Base-by-base conservation (phyloP, 257 asterid genomes). In the Euphrasia confusa region DNA sequence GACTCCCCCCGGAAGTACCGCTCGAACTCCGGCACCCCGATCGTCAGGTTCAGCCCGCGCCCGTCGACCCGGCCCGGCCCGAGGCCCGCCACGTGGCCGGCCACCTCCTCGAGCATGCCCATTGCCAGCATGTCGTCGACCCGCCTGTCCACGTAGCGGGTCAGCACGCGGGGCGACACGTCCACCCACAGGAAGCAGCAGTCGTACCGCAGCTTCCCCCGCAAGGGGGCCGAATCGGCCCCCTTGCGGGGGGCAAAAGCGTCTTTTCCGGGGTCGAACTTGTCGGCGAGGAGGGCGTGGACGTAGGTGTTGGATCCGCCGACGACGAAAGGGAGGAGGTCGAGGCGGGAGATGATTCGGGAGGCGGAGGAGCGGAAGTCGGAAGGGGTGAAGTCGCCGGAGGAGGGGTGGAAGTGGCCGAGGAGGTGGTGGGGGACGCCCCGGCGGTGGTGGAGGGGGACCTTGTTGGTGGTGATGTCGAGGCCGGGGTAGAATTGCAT, bases 221-320 rank as follows among this genome's bases (percentile, higher is more conserved):
- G 61, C 47, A 77, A 71, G 58, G 76, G 52, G 24, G 24, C 24
- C n/a, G n/a, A n/a, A n/a, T n/a, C n/a, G n/a, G 5, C 14, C 73
- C 0, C 76, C 21, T n/a, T n/a, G n/a, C n/a, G n/a, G 68, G 48
- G 79, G 18, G 49, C 64, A 66, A 92, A 89, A 4, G 78, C 88
- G 75, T 89, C 90, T 0, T 7, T 1, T 0, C 62, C 82, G 1
- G 85, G 85, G 61, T 73, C 32, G 73, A 74, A 87, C n/a, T 27
- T 71, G 67, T 67, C 63, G 0, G 90, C 79, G 4, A 85, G 7
- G 1, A 89, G 72, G 7, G 92, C 78, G 63, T 89, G 79, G 48
- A 93, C 49, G 66, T 80, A 81, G 7, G 99, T 82, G 82, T 93
- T 93, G 0, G 97, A 93, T 3, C 99, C 97, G 2, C 99, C 99